Evolutionary conservation across 768 basidiomycete species (phyloP).

Genomic region (Russula sp.): DNA sequence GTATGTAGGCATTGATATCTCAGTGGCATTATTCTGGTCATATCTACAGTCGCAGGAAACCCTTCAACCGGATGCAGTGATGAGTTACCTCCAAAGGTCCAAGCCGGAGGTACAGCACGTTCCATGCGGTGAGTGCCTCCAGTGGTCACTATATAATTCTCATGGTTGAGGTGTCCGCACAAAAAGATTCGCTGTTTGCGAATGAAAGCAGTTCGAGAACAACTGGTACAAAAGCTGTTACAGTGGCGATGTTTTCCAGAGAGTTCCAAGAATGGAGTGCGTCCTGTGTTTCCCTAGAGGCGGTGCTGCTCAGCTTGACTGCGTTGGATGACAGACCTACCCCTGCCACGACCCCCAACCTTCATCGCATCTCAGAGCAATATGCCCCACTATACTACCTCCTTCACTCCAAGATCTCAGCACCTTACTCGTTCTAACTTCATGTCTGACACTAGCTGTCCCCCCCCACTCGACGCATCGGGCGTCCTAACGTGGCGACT

Average conservation of each 20-base stretch:
- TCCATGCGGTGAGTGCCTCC: background rate
- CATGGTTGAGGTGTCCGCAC: background rate
- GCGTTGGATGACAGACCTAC: no score
- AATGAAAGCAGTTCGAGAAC: background rate
- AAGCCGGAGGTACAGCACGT: background rate
- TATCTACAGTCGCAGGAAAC: background rate
- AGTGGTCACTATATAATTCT: no score
- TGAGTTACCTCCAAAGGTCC: background rate
- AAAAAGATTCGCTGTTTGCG: background rate
- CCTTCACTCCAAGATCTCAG: no score
- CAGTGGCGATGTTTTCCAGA: background rate
- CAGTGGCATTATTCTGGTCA: background rate
- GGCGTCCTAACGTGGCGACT: slow-evolving; percentile 7
- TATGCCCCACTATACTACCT: no score
- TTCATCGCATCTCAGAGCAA: no score
- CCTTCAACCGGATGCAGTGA: background rate
- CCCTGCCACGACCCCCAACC: no score
- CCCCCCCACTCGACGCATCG: background rate
- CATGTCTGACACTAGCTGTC: background rate
- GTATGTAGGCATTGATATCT: background rate
- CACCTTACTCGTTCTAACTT: background rate
- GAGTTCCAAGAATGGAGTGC: background rate
- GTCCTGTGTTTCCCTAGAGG: background rate
- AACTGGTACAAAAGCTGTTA: background rate
- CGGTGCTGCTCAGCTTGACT: no score